phyloP scores from a whole-genome alignment of 148 eudicot genomes.

The Gaultheria prostrata region DNA sequence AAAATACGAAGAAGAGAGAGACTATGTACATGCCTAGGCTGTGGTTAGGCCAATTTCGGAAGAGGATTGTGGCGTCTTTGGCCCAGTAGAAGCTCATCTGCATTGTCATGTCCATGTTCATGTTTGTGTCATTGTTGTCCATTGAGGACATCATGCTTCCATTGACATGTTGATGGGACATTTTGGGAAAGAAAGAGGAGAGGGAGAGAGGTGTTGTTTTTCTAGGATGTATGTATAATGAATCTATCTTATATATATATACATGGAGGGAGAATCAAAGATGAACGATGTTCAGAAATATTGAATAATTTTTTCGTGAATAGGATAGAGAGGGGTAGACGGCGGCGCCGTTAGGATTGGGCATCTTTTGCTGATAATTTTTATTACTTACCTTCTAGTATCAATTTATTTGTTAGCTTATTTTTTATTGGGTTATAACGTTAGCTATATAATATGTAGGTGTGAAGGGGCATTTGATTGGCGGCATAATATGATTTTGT shows the following conservation, averaged over 20 bases:
- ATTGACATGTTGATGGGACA: slow-evolving; percentile 20
- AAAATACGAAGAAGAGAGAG: slow-evolving; percentile 28
- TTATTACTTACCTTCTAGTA: not conserved
- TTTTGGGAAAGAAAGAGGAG: not conserved
- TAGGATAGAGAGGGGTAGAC: not conserved
- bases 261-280: not conserved
- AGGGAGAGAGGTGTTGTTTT: not conserved
- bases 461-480: no score
- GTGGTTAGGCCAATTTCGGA: slow-evolving; percentile 39
- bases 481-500: no score
- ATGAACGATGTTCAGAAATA: not conserved
- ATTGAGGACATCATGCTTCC: slow-evolving; percentile 22
- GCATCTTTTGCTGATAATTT: not conserved
- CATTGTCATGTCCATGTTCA: slow-evolving; percentile 24
- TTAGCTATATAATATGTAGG: no score
- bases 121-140: slow-evolving; percentile 11
- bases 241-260: not conserved
- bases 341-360: not conserved
- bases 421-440: no score
- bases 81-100: slow-evolving; percentile 48
- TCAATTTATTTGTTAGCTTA: no score
- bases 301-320: not conserved
- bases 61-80: slow-evolving; percentile 27
- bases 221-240: not conserved
- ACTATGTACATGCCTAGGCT: slow-evolving; percentile 32